These are phyloP conservation scores for Cyberlindnera subsufficiens DNA, from an alignment of 805 yeast genomes.

Conservation along the genomic window DNA sequence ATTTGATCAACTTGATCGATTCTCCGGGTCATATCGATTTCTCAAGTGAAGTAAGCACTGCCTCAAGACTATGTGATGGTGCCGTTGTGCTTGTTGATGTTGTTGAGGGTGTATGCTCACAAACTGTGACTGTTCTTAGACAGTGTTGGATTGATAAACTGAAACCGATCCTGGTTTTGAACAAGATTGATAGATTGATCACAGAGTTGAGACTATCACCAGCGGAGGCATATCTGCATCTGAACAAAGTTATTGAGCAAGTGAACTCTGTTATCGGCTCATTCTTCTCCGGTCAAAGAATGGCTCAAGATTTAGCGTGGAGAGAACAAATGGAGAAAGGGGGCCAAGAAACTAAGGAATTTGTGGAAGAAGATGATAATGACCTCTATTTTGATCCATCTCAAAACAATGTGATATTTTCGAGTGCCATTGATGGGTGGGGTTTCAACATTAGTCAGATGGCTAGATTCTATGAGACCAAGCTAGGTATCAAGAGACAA, in stretches of 20 bases:
- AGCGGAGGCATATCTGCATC: slow-evolving; percentile 76
- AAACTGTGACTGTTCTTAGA: slow-evolving; percentile 88
- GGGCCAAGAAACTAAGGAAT: slow-evolving; percentile 41
- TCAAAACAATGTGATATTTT: slow-evolving; percentile 83
- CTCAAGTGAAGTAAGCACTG: slow-evolving; percentile 92
- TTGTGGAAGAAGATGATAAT: slow-evolving; percentile 69
- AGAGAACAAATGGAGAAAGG: slow-evolving; percentile 54
- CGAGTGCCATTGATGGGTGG: slow-evolving; percentile 95
- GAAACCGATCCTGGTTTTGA: slow-evolving; percentile 81
- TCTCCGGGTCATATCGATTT: slow-evolving; percentile 99
- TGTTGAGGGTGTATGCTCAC: slow-evolving; percentile 98
- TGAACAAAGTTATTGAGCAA: slow-evolving; percentile 77
- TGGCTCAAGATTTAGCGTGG: slow-evolving; percentile 79
- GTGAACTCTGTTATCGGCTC: slow-evolving; percentile 94
- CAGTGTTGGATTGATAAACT: slow-evolving; percentile 94
- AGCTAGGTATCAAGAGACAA: slow-evolving; percentile 76
- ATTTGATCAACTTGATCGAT: slow-evolving; percentile 85
- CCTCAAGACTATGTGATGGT: slow-evolving; percentile 94
- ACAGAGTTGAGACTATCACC: slow-evolving; percentile 80
- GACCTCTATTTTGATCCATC: slow-evolving; percentile 86
- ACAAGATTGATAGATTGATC: slow-evolving; percentile 84
- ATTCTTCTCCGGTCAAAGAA: slow-evolving; percentile 86
- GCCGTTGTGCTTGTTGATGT: slow-evolving; percentile 94
- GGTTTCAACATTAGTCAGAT: slow-evolving; percentile 90
- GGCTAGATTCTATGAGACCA: slow-evolving; percentile 78